Evolutionary conservation across 208 protist genomes (phyloP).

Genomic region (Tritrichomonas musculus): DNA sequence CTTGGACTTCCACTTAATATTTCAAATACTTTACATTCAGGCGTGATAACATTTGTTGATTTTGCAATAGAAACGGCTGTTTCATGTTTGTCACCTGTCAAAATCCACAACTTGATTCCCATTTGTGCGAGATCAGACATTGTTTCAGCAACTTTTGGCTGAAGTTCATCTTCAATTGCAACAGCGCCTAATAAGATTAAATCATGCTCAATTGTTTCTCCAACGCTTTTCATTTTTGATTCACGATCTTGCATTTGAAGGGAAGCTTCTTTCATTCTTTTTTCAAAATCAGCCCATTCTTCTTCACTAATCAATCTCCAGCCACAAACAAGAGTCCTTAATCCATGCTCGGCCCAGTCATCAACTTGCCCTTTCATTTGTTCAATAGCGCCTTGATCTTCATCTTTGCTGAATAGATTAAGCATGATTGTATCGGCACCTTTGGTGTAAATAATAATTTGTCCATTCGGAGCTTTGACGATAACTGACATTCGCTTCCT

Average conservation of each 20-base stretch:
- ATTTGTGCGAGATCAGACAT: conserved; percentile 82
- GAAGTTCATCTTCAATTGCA: conserved; percentile 92
- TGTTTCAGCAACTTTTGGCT: conserved; percentile 65
- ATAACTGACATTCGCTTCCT: conserved; percentile 97
- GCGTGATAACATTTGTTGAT: conserved; percentile 41
- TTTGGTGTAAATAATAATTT: conserved; percentile 85
- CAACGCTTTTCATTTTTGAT: conserved; percentile 61
- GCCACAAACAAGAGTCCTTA: conserved; percentile 37
- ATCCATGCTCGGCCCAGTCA: conserved; percentile 37
- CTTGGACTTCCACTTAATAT: not conserved
- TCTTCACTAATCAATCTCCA: conserved; percentile 30
- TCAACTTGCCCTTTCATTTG: conserved; percentile 37
- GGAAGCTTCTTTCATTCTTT: not conserved
- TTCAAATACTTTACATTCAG: conserved; percentile 26
- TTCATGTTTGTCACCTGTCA: conserved; percentile 92
- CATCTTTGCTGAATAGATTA: not conserved
- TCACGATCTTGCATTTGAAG: conserved; percentile 34
- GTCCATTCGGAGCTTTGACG: conserved; percentile 57
- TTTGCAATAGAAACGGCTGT: conserved; percentile 56
- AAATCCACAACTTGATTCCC: conserved; percentile 75
- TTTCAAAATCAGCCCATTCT: conserved; percentile 14
- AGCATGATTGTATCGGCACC: conserved; percentile 73
- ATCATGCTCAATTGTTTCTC: conserved; percentile 70
- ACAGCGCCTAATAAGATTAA: conserved; percentile 81
- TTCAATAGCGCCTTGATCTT: not conserved